Conservation (phyloP, 2,329 filamentous ascomycete genomes). For the Aspergillus felis region DNA sequence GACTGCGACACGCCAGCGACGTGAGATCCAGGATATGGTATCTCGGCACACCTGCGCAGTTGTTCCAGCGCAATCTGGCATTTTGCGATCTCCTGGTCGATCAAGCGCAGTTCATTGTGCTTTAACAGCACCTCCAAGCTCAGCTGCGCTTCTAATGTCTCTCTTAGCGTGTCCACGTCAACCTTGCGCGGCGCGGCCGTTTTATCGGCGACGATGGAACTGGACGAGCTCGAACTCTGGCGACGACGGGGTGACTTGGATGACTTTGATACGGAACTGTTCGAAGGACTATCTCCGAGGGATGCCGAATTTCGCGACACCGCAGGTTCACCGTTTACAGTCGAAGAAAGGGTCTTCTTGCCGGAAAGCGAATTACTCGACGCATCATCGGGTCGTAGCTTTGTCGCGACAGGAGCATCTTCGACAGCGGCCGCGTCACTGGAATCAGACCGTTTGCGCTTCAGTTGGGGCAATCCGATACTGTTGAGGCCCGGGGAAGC, state of each 20-base stretch:
- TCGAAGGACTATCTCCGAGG: constrained; percentile 9
- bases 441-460: constrained; percentile 56
- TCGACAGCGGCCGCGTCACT: constrained; percentile 32
- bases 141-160: constrained; percentile 79
- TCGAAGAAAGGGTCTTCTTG: constrained; percentile 7
- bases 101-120: constrained; percentile 88
- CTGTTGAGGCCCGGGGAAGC: constrained; percentile 25
- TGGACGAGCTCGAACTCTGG: constrained; percentile 4
- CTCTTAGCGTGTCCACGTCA: constrained; percentile 53
- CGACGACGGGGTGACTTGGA: neutral
- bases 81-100: constrained; percentile 94
- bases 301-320: constrained; percentile 9
- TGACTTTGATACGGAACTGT: neutral
- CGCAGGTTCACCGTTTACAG: constrained; percentile 9
- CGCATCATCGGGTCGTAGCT: constrained; percentile 28
- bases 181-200: constrained; percentile 21
- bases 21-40: constrained; percentile 76
- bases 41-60: constrained; percentile 83
- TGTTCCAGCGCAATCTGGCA: constrained; percentile 93
- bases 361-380: constrained; percentile 8
- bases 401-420: constrained; percentile 28
- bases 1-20: constrained; percentile 58
- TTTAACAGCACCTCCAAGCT: constrained; percentile 89
- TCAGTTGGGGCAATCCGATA: constrained; percentile 46
- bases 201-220: constrained; percentile 12